Evolutionary conservation across 2,329 filamentous ascomycete genomes (phyloP).

Genomic region (Cryphonectria radicalis): DNA sequence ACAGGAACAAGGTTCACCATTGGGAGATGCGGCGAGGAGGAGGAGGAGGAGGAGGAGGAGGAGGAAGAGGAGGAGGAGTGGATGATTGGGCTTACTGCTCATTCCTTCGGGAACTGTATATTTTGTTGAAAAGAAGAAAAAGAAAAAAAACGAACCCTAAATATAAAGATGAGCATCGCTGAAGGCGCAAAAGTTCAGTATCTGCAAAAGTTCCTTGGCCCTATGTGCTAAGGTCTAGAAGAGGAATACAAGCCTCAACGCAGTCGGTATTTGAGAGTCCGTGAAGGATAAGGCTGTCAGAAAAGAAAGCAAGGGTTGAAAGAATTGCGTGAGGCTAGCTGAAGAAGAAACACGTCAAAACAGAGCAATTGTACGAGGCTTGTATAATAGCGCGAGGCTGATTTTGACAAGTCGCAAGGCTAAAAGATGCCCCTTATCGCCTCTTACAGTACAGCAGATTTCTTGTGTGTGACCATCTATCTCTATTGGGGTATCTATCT

Average conservation of each 20-base stretch:
- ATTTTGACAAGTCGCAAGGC: background rate
- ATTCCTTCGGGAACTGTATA: constrained; percentile 29
- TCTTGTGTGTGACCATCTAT: background rate
- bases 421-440: background rate
- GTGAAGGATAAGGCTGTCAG: background rate
- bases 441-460: background rate
- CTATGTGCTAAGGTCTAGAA: background rate
- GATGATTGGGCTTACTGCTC: constrained; percentile 14
- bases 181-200: background rate
- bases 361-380: background rate
- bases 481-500: constrained; percentile 23
- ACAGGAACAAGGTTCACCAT: background rate
- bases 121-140: constrained; percentile 16
- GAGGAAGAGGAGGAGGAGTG: background rate
- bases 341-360: background rate
- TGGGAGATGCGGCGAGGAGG: background rate
- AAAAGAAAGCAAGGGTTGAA: background rate
- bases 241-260: background rate
- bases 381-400: background rate
- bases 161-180: constrained; percentile 15
- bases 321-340: background rate
- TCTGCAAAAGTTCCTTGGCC: background rate
- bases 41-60: background rate
- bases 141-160: background rate
- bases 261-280: background rate